A percentile compares a stretch with the other conserved stretches of the same genome.
Conservation (phyloP, 495 filamentous ascomycete genomes). For the Cryomyces minteri region DNA sequence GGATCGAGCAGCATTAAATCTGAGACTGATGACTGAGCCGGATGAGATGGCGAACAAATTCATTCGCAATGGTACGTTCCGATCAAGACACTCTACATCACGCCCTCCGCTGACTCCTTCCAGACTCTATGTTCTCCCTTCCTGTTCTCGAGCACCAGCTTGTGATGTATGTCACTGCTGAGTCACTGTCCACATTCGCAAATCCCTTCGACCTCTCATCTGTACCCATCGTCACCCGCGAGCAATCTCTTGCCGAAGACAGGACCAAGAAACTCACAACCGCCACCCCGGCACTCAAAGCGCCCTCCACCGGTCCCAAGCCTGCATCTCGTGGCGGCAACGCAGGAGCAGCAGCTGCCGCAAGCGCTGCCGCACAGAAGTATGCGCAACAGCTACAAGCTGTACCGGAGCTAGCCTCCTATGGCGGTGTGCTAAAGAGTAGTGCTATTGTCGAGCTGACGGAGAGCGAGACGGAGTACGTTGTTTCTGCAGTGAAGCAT, state of each 20-base stretch:
- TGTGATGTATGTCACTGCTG: constrained; percentile 91
- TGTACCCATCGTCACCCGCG: constrained; percentile 86
- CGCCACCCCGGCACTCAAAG: constrained; percentile 85
- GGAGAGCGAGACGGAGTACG: constrained; percentile 94
- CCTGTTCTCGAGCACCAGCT: constrained; percentile 92
- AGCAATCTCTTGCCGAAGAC: constrained; percentile 95
- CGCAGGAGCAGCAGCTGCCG: constrained; percentile 45
- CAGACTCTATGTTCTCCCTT: constrained; percentile 79
- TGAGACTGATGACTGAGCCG: constrained; percentile 66
- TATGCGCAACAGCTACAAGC: constrained; percentile 72
- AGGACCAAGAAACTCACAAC: constrained; percentile 87
- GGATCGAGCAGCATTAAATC: constrained; percentile 83
- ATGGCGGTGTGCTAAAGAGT: constrained; percentile 79
- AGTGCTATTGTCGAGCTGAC: constrained; percentile 75
- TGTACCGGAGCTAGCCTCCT: constrained; percentile 77
- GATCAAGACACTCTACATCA: neutral
- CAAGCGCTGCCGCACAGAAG: constrained; percentile 64
- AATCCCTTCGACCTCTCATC: constrained; percentile 75
- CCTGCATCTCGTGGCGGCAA: constrained; percentile 42
- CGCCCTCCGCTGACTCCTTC: neutral
- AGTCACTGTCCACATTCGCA: constrained; percentile 66
- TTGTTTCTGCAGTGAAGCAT: constrained; percentile 85
- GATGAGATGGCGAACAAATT: constrained; percentile 71
- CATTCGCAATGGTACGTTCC: constrained; percentile 66
- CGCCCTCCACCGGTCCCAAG: constrained; percentile 74